phyloP scores from a whole-genome alignment of 306 rosid species.

The Trifolium repens region DNA sequence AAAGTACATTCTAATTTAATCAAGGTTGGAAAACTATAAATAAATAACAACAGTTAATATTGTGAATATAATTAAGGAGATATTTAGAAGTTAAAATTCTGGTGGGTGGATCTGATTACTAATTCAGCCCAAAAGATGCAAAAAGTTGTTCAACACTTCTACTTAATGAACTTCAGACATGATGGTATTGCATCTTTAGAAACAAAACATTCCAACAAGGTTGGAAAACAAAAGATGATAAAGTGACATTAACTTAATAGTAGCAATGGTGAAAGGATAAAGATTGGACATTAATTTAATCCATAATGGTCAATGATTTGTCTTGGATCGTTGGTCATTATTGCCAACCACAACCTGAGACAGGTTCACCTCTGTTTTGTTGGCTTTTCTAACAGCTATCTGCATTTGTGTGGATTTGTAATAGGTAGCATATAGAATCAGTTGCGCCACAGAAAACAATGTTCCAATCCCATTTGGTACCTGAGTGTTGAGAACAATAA shows the following conservation, averaged over 20 bases:
- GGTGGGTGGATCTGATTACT: not conserved
- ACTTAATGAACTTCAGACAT: not conserved
- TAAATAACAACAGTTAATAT: not conserved
- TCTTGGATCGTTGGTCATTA: slow-evolving; percentile 15
- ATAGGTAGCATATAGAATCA: slow-evolving; percentile 74
- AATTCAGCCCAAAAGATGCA: not conserved
- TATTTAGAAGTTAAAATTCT: not conserved
- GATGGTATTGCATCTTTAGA: slow-evolving; percentile 8
- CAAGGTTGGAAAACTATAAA: not conserved
- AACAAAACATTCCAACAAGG: not conserved
- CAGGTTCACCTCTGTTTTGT: slow-evolving; percentile 36
- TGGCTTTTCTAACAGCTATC: slow-evolving; percentile 60
- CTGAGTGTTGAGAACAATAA: slow-evolving; percentile 45
- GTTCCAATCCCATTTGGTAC: slow-evolving; percentile 87
- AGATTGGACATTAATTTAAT: slow-evolving; percentile 4
- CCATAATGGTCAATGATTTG: slow-evolving; percentile 21
- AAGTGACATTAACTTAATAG: not conserved
- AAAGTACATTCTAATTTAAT: not conserved
- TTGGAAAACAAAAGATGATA: not conserved
- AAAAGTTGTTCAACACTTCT: not conserved
- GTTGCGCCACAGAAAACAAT: slow-evolving; percentile 59
- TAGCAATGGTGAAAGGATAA: not conserved
- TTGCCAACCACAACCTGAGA: slow-evolving; percentile 48
- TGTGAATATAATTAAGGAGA: not conserved
- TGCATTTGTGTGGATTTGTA: slow-evolving; percentile 71